These are phyloP conservation scores for Corymbia citriodora DNA, from an alignment of 441 rosid species.

Conservation along the genomic window DNA sequence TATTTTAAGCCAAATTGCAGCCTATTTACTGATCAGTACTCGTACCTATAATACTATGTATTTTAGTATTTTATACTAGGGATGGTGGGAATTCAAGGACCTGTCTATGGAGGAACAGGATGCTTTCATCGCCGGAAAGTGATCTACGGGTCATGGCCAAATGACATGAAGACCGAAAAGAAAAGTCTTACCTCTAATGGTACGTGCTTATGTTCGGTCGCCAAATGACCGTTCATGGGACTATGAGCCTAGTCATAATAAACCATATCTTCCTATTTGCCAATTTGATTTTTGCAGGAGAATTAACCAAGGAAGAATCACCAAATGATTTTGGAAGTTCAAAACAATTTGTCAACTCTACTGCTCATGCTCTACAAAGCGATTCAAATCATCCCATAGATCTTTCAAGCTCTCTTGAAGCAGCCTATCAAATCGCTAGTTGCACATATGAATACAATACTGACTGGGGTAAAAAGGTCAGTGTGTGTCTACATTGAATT, in stretches of 20 bases:
- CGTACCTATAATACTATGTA: background rate
- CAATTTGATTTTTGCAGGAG: background rate
- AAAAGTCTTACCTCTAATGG: conserved; percentile 3
- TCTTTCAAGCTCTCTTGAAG: conserved; percentile 15
- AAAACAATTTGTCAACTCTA: conserved; percentile 26
- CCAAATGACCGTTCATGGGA: background rate
- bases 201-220: background rate
- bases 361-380: conserved; percentile 32
- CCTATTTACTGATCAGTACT: background rate
- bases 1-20: background rate
- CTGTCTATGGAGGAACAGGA: conserved; percentile 44
- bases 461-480: conserved; percentile 51
- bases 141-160: conserved; percentile 36
- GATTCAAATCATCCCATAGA: background rate
- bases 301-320: background rate
- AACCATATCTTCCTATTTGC: background rate
- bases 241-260: background rate
- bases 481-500: background rate
- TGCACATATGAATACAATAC: conserved; percentile 40
- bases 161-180: conserved; percentile 8
- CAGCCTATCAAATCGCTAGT: conserved; percentile 32
- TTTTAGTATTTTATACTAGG: conserved; percentile 30
- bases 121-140: conserved; percentile 56
- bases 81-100: conserved; percentile 52
- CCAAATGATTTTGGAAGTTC: conserved; percentile 35